These are phyloP conservation scores for Davidsoniella neocaledoniae DNA, from an alignment of 2,329 filamentous ascomycete genomes.

Conservation along the genomic window DNA sequence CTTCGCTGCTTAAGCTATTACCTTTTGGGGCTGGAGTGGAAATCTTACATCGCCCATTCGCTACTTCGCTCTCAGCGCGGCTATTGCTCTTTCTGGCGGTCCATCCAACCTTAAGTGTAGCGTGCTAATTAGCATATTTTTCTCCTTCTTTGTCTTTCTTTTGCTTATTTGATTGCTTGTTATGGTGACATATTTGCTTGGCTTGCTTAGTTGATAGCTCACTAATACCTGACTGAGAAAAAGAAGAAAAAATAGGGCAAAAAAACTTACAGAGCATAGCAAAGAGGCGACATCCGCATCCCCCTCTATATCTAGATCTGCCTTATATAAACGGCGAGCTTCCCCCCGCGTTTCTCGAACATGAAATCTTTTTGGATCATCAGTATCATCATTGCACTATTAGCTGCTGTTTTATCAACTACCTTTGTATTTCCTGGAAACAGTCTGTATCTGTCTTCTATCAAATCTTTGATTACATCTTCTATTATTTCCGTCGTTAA, in stretches of 20 bases:
- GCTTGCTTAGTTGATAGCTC: background rate
- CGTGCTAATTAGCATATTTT: too few relatives aligned
- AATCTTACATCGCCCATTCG: background rate
- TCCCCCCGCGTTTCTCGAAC: background rate
- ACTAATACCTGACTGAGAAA: background rate
- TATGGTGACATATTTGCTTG: too few relatives aligned
- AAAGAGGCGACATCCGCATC: too few relatives aligned
- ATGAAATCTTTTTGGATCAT: conserved; percentile 8
- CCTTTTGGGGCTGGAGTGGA: too few relatives aligned
- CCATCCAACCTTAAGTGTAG: too few relatives aligned
- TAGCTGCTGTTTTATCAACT: background rate
- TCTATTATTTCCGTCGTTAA: background rate
- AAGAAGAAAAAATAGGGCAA: too few relatives aligned
- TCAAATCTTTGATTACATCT: background rate
- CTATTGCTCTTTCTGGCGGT: too few relatives aligned
- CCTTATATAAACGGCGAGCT: conserved; percentile 1
- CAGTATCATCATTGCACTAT: conserved; percentile 5
- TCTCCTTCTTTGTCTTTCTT: too few relatives aligned
- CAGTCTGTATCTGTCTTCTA: background rate
- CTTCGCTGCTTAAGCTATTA: too few relatives aligned
- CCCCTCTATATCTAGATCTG: background rate
- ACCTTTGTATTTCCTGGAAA: background rate
- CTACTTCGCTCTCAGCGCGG: background rate
- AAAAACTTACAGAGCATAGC: too few relatives aligned
- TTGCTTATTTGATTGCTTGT: too few relatives aligned